Conservation (phyloP, 306 rosid genomes). For the Hippophae gyantsensis region DNA sequence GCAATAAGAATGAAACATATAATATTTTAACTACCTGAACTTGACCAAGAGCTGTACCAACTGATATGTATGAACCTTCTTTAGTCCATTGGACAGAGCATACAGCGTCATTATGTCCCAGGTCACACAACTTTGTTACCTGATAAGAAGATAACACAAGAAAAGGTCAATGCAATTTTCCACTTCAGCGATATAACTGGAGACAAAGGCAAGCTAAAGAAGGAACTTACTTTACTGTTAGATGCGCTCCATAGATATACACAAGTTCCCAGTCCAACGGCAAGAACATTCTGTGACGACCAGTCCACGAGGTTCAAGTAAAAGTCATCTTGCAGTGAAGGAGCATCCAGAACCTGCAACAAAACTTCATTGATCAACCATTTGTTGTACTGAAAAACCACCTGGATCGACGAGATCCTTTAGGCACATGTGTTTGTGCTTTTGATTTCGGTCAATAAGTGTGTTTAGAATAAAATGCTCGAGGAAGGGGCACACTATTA, state of each 20-base stretch:
- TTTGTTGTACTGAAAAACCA: not conserved
- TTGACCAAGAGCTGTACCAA: conserved; percentile 87
- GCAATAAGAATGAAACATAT: not conserved
- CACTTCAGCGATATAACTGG: not conserved
- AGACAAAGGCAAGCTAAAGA: not conserved
- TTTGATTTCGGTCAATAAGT: too few relatives aligned
- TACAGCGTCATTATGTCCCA: conserved; percentile 93
- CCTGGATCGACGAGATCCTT: too few relatives aligned
- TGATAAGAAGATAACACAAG: conserved; percentile 17
- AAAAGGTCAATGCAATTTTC: not conserved
- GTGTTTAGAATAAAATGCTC: too few relatives aligned
- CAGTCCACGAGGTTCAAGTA: conserved; percentile 97
- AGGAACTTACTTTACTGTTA: conserved; percentile 57
- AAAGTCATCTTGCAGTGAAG: conserved; percentile 98
- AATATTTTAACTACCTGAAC: conserved; percentile 59
- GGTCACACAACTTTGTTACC: conserved; percentile 92
- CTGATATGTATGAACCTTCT: conserved; percentile 89
- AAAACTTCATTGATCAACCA: conserved; percentile 11
- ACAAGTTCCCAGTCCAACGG: conserved; percentile 88
- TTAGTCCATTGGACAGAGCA: conserved; percentile 95
- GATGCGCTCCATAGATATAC: conserved; percentile 97
- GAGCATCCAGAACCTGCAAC: conserved; percentile 90
- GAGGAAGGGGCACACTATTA: too few relatives aligned
- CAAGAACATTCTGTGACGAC: conserved; percentile 96
- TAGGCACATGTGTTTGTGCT: too few relatives aligned